These are phyloP conservation scores for Neurospora sp. DNA, from an alignment of 495 filamentous ascomycete species.

Conservation along the genomic window DNA sequence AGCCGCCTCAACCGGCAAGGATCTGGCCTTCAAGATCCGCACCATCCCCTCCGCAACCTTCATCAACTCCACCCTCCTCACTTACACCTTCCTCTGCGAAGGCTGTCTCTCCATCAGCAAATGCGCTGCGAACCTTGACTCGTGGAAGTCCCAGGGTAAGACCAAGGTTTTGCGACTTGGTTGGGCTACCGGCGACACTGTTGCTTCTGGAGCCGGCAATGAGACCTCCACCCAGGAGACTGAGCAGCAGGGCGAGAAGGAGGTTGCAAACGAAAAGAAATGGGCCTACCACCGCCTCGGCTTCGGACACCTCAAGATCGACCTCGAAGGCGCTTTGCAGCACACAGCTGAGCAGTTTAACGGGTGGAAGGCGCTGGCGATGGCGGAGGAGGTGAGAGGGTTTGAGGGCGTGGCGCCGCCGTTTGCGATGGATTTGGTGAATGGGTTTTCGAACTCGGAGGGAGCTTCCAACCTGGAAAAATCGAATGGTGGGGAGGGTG, in stretches of 20 bases:
- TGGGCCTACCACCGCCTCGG: not conserved
- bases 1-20: slow-evolving; percentile 6
- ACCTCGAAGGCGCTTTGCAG: not conserved
- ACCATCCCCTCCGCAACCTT: slow-evolving; percentile 7
- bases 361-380: not conserved
- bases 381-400: not conserved
- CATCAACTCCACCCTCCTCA: slow-evolving; percentile 10
- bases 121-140: not conserved
- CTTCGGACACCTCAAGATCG: not conserved
- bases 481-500: not conserved
- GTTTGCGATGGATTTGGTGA: not conserved
- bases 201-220: not conserved
- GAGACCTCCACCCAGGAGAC: too few relatives aligned
- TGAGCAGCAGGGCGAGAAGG: not conserved
- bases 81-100: slow-evolving; percentile 18
- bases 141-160: not conserved
- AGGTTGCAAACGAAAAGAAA: not conserved
- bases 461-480: too few relatives aligned
- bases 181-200: not conserved
- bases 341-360: not conserved
- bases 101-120: slow-evolving; percentile 8
- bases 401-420: not conserved
- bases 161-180: not conserved
- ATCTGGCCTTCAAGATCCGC: slow-evolving; percentile 1
- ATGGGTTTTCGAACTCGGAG: too few relatives aligned